These are phyloP conservation scores for Neckera pumila DNA, from an alignment of 225 moss, liverwort and hornwort genomes.

Conservation along the genomic window DNA sequence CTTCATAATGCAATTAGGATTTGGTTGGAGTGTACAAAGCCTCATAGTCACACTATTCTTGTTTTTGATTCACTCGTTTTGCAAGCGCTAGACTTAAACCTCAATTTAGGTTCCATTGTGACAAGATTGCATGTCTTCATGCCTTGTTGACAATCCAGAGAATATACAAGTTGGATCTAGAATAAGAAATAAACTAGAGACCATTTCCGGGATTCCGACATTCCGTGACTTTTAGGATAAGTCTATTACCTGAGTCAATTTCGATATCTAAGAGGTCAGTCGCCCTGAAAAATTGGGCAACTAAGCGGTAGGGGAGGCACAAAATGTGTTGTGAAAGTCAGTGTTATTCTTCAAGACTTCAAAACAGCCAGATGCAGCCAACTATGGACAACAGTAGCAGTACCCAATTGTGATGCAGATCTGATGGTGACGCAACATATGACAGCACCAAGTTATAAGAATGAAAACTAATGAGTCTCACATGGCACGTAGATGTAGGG, in stretches of 20 bases:
- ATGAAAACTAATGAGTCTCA: neutral
- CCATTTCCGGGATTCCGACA: neutral
- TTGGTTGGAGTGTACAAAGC: no score
- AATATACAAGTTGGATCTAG: neutral
- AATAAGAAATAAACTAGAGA: neutral
- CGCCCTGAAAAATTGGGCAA: neutral
- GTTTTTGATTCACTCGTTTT: neutral
- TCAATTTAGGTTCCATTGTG: neutral
- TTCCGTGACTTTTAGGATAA: neutral
- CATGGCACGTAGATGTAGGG: neutral
- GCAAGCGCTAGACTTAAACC: neutral
- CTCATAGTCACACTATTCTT: no score
- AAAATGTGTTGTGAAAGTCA: neutral
- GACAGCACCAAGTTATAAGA: neutral
- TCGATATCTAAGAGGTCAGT: neutral
- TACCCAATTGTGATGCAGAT: neutral
- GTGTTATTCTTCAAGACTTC: neutral
- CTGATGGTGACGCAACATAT: neutral
- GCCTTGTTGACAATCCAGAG: neutral
- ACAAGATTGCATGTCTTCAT: neutral
- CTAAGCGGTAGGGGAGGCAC: neutral
- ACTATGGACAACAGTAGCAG: no score
- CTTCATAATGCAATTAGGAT: no score
- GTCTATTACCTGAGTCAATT: neutral
- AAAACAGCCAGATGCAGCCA: neutral